These are phyloP conservation scores for Starmerella bombicola DNA, from an alignment of 805 yeast species.

Conservation along the genomic window DNA sequence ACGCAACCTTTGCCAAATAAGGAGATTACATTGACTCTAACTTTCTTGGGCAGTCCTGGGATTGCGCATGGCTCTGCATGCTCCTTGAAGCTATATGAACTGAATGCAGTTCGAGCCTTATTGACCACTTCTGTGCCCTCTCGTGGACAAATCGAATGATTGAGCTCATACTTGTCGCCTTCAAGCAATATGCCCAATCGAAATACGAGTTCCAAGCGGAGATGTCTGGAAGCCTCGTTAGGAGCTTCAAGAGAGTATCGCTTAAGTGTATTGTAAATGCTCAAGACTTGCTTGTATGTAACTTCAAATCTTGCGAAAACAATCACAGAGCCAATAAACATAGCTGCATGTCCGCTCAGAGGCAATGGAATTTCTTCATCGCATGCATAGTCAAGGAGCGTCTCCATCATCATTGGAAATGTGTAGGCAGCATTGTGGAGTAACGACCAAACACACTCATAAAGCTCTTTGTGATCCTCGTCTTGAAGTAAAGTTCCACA, in stretches of 20 bases:
- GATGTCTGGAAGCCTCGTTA: neutral
- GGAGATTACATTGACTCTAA: neutral
- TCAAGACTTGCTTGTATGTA: neutral
- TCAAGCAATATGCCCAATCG: neutral
- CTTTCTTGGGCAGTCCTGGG: neutral
- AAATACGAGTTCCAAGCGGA: slow-evolving; percentile 1
- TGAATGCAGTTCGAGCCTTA: neutral
- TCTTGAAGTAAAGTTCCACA: neutral
- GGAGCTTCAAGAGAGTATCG: neutral
- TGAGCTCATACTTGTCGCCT: neutral
- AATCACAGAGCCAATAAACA: neutral
- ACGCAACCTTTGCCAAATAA: neutral
- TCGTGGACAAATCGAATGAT: neutral
- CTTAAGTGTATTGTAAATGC: neutral
- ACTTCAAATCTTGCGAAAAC: neutral
- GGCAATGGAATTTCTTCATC: slow-evolving; percentile 1
- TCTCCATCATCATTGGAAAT: slow-evolving; percentile 7
- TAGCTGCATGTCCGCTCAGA: slow-evolving; percentile 8
- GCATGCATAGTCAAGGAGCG: neutral
- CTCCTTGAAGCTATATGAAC: neutral
- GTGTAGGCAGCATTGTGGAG: slow-evolving; percentile 3
- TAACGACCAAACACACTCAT: slow-evolving; percentile 10
- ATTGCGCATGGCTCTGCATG: neutral
- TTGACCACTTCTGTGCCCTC: neutral
- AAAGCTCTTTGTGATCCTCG: slow-evolving; percentile 1